Evolutionary conservation across 2,329 filamentous ascomycete species (phyloP).

Genomic region (Pyrenophora tritici-repentis): DNA sequence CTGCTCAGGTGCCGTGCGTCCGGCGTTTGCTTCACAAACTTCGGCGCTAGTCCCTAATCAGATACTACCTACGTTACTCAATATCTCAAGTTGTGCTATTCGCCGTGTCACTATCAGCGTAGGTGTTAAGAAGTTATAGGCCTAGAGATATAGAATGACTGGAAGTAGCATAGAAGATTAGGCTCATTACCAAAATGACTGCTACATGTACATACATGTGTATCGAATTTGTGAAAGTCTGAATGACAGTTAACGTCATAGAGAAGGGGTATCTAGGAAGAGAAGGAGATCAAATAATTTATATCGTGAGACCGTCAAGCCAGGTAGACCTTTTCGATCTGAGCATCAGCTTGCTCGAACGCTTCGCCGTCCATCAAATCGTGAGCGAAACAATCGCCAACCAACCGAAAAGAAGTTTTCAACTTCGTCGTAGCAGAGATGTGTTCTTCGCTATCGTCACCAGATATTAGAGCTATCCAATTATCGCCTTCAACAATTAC

Average conservation of each 20-base stretch:
- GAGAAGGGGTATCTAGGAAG: not conserved
- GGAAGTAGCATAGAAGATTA: no score
- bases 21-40: no score
- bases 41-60: no score
- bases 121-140: no score
- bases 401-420: conserved; percentile 6
- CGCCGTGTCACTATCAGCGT: no score
- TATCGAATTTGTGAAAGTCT: not conserved
- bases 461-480: not conserved
- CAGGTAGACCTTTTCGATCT: not conserved
- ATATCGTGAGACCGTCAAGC: not conserved
- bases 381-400: conserved; percentile 27
- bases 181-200: no score
- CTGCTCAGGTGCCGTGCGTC: no score
- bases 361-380: conserved; percentile 26
- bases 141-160: no score
- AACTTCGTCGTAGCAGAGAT: not conserved
- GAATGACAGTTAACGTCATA: not conserved
- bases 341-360: not conserved
- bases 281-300: not conserved
- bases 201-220: not conserved
- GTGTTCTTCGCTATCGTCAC: not conserved
- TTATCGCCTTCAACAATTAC: not conserved
- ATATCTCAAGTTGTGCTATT: no score
- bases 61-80: no score